Percentiles rank a stretch among this genome's conserved stretches.
These are phyloP conservation scores for Cladophialophora bantiana DNA, from an alignment of 2,329 filamentous ascomycete species.

Conservation along the genomic window DNA sequence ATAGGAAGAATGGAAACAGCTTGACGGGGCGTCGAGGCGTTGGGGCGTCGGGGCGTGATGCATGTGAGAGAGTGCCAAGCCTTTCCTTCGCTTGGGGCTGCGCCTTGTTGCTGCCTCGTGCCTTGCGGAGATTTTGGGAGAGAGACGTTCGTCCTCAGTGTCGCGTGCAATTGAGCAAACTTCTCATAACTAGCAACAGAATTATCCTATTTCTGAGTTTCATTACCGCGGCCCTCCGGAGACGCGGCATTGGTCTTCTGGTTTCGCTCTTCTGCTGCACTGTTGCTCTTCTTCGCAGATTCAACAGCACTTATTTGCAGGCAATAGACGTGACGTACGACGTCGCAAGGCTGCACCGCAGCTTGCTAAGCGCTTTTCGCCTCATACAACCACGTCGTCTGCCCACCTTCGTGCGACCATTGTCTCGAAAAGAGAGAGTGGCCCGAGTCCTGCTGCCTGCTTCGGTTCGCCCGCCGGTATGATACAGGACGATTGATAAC, in stretches of 20 bases:
- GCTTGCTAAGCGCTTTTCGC: constrained; percentile 35
- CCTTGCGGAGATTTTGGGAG: constrained; percentile 4
- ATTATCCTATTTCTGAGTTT: constrained; percentile 1
- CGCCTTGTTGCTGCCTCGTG: constrained; percentile 5
- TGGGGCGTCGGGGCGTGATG: background rate
- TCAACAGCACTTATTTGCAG: constrained; percentile 13
- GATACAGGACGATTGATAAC: constrained; percentile 13
- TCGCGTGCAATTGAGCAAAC: constrained; percentile 14
- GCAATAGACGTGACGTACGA: constrained; percentile 33
- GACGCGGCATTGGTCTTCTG: constrained; percentile 1
- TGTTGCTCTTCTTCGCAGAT: background rate
- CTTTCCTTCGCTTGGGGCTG: background rate
- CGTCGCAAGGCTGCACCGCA: constrained; percentile 33
- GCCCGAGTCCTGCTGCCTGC: background rate
- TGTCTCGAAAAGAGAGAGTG: background rate
- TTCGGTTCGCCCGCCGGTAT: constrained; percentile 11
- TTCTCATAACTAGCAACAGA: constrained; percentile 14
- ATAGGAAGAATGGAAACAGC: background rate
- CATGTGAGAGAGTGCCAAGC: background rate
- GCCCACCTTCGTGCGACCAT: constrained; percentile 15
- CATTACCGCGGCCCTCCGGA: background rate
- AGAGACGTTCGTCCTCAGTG: background rate
- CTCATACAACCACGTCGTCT: constrained; percentile 25
- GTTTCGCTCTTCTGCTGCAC: background rate
- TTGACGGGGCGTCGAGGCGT: too few species aligned